Conservation (phyloP, 305 asterid genomes). For the Fraxinus angustifolia region DNA sequence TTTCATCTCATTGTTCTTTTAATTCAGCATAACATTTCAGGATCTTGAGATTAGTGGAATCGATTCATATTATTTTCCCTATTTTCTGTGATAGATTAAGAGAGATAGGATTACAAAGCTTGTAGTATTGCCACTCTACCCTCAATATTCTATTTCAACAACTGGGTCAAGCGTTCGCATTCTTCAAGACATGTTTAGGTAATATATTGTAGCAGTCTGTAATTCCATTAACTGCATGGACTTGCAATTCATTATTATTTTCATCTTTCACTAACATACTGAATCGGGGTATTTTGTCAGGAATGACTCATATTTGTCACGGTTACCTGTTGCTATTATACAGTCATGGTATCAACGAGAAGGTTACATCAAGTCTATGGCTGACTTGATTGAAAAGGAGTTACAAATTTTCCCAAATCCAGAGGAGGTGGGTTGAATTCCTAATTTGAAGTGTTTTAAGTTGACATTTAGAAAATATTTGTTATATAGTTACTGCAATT, state of each 20-base stretch:
- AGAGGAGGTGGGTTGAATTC: slow-evolving; percentile 52
- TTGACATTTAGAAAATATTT: neutral
- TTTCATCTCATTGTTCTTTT: neutral
- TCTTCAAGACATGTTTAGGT: slow-evolving; percentile 72
- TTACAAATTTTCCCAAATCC: slow-evolving; percentile 52
- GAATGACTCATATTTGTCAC: slow-evolving; percentile 57
- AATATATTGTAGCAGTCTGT: neutral
- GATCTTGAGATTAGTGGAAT: neutral
- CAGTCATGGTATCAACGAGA: slow-evolving; percentile 88
- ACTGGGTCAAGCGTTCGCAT: slow-evolving; percentile 94
- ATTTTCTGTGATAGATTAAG: slow-evolving; percentile 56
- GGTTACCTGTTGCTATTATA: slow-evolving; percentile 75
- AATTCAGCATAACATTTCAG: neutral
- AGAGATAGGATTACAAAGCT: slow-evolving; percentile 69
- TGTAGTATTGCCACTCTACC: slow-evolving; percentile 84
- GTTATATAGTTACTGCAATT: neutral
- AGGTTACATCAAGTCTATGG: slow-evolving; percentile 88
- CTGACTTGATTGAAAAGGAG: slow-evolving; percentile 76
- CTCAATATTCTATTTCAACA: slow-evolving; percentile 94
- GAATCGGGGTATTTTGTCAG: slow-evolving; percentile 34
- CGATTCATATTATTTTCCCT: neutral
- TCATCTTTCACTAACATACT: neutral
- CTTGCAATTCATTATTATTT: slow-evolving; percentile 1
- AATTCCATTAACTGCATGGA: neutral
- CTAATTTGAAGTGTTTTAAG: neutral